Evolutionary conservation across 306 rosid species (phyloP).

Genomic region (Inga laurina): DNA sequence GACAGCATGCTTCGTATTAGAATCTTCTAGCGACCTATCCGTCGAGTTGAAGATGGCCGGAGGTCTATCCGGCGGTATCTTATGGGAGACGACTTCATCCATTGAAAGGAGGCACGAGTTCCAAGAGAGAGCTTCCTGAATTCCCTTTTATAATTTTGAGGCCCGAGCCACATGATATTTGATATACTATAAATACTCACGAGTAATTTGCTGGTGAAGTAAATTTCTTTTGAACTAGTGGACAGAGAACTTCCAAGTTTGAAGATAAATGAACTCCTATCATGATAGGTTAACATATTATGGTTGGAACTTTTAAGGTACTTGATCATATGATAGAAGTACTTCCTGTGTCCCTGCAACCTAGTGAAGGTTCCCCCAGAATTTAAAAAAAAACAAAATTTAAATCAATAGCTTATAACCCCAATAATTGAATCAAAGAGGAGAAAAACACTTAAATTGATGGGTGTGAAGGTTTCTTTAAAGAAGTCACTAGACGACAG

Average conservation of each 20-base stretch:
- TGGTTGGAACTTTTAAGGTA: background rate
- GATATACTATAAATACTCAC: background rate
- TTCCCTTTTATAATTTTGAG: too few relatives aligned
- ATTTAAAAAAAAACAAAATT: background rate
- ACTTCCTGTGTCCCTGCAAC: conserved; percentile 6
- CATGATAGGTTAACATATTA: background rate
- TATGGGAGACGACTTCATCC: too few relatives aligned
- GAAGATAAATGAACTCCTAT: background rate
- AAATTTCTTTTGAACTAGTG: background rate
- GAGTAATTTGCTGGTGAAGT: background rate
- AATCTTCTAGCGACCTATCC: too few relatives aligned
- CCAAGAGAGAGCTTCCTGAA: too few relatives aligned
- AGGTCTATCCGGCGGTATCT: too few relatives aligned
- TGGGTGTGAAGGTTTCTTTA: background rate
- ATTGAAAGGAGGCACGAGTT: too few relatives aligned
- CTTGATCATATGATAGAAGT: background rate
- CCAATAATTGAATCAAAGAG: conserved; percentile 9
- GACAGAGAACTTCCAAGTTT: background rate
- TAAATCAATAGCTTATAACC: background rate
- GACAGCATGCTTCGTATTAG: too few relatives aligned
- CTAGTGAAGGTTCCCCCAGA: background rate
- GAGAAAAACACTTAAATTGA: background rate
- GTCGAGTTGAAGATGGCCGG: too few relatives aligned
- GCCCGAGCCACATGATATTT: background rate
- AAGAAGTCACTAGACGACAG: conserved; percentile 11